Evolutionary conservation across 805 yeast species (phyloP), one percentile per base, ranked within the genome.

Genomic region (Zygosaccharomyces pseudorouxii): DNA sequence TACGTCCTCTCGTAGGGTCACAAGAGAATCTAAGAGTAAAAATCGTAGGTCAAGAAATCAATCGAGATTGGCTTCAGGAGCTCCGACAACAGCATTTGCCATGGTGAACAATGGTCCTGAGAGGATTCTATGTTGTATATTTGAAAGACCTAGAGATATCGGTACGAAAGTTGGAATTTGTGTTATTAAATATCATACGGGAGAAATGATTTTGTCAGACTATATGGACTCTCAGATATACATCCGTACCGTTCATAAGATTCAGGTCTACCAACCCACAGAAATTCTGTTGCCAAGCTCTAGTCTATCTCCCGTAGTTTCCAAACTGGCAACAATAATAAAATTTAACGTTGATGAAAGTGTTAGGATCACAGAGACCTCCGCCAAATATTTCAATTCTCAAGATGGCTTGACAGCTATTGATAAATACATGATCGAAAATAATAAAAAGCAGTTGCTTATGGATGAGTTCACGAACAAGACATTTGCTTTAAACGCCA

Each of bases 221-320:
- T 60, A 70, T 11, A 58, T 67, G 16, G 80, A 76, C 53, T 70
- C 79, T 0, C 77, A 71, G 51, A 74, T 77, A 0, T 74, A 65
- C 47, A 73, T 74, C 2, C 59, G 78, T 39, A 72, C 77, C 0
- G 56, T 76, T 7, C 74, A 76, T 50, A 71, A 71, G 48, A 44
- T 74, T 0, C 66, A 64, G 16, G 58, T 73, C 1, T 60, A 59
- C 39, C 55, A 59, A 9, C 73, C 72, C 0, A 55, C 68, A 3
- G 73, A 69, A 27, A 61, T 74, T 4, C 47, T 72, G 8, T 42
- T 74, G 5, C 72, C 78, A 2, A 47, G 42, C 9, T 48, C 59
- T 3, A 64, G 66, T 5, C 14, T 63, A 1, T 28, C 48, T 0
- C 71, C 71, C 0, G 38, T 36, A 3, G 53, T 51, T 12, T 62